phyloP scores from a whole-genome alignment of 257 asterid genomes.

The Solanum gandarillasii region DNA sequence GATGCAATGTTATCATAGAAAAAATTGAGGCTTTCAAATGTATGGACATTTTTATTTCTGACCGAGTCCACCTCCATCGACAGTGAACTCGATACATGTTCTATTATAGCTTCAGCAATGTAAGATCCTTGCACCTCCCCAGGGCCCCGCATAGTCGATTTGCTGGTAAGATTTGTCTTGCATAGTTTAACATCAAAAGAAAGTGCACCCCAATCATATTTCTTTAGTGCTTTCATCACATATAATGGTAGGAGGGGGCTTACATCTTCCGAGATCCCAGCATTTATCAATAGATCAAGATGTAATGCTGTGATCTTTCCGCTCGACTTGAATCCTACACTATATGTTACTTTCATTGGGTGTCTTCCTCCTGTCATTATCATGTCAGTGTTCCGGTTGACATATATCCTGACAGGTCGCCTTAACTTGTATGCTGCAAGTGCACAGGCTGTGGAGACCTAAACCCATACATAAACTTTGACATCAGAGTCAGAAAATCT shows the following conservation, averaged over 20 bases:
- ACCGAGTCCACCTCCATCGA: constrained; percentile 37
- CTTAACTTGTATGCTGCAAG: constrained; percentile 64
- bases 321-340: constrained; percentile 51
- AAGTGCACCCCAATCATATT: constrained; percentile 63
- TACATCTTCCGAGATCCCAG: constrained; percentile 44
- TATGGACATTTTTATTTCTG: constrained; percentile 42
- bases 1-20: constrained; percentile 35
- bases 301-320: constrained; percentile 70
- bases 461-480: neutral
- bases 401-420: constrained; percentile 56
- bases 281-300: constrained; percentile 50
- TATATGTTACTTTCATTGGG: constrained; percentile 65
- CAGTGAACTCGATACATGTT: constrained; percentile 43
- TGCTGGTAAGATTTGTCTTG: constrained; percentile 61
- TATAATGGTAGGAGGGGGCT: constrained; percentile 41
- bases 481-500: neutral
- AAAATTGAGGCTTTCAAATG: constrained; percentile 33
- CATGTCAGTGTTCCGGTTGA: constrained; percentile 63
- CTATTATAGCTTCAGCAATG: constrained; percentile 64
- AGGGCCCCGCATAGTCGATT: constrained; percentile 66
- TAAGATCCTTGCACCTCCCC: constrained; percentile 71
- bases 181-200: constrained; percentile 54
- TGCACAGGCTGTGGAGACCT: constrained; percentile 72
- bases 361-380: constrained; percentile 67
- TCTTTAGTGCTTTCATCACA: constrained; percentile 33